Percentiles rank a stretch among this genome's conserved stretches.
Evolutionary conservation across 352 stramenopile species (phyloP).

Genomic region (Phytophthora aleatoria): DNA sequence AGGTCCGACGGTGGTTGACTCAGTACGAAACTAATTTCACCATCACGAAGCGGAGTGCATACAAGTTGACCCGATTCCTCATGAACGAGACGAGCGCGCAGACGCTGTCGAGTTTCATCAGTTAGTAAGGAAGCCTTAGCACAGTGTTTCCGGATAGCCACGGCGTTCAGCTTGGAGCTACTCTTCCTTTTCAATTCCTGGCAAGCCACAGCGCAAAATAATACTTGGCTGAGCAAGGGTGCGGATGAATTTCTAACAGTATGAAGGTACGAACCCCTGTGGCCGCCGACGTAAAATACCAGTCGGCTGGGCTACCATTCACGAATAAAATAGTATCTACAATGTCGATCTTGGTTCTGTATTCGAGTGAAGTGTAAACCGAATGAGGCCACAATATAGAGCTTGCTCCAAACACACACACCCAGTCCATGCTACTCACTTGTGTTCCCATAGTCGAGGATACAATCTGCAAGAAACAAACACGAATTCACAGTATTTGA

Average conservation of each 20-base stretch:
- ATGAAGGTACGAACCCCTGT: constrained; percentile 44
- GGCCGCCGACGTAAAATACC: constrained; percentile 65
- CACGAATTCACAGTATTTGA: constrained; percentile 3
- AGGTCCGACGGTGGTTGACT: constrained; percentile 51
- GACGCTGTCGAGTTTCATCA: constrained; percentile 13
- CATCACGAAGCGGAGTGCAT: constrained; percentile 50
- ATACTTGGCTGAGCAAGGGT: not conserved
- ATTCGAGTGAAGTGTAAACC: constrained; percentile 1
- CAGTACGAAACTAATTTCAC: constrained; percentile 61
- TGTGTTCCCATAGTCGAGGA: constrained; percentile 59
- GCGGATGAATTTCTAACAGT: not conserved
- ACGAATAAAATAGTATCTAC: constrained; percentile 57
- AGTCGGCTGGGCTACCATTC: constrained; percentile 46
- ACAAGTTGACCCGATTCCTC: constrained; percentile 49
- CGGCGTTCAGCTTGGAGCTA: constrained; percentile 22
- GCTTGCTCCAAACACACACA: not conserved
- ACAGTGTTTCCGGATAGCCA: constrained; percentile 30
- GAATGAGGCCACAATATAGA: not conserved
- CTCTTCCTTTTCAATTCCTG: constrained; percentile 63
- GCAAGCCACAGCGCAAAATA: not conserved
- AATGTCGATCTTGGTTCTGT: constrained; percentile 63
- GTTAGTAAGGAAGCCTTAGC: constrained; percentile 38
- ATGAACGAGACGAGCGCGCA: constrained; percentile 28
- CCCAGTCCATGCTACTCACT: constrained; percentile 30
- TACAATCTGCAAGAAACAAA: constrained; percentile 43